phyloP scores from a whole-genome alignment of 495 filamentous ascomycete genomes.

The Copromyces sp. region DNA sequence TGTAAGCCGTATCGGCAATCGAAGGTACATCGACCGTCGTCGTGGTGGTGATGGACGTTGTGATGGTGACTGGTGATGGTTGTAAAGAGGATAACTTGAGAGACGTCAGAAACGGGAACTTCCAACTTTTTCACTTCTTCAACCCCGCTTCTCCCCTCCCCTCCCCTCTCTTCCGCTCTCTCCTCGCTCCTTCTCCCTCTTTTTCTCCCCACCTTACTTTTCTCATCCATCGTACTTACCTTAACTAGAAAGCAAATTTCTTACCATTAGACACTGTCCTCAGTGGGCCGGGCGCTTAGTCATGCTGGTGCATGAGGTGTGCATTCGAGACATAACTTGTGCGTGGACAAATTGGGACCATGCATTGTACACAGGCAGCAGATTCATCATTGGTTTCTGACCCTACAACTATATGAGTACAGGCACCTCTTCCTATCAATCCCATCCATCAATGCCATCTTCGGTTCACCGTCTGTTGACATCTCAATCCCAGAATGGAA shows the following conservation, averaged over 20 bases:
- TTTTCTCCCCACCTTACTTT: background rate
- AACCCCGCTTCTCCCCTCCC: background rate
- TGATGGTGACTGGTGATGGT: background rate
- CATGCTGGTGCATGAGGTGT: background rate
- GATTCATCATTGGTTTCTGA: background rate
- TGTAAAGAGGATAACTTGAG: background rate
- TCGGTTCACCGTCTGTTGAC: background rate
- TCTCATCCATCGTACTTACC: background rate
- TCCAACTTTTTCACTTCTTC: background rate
- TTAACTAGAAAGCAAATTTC: background rate
- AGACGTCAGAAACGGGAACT: background rate
- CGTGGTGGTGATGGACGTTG: too few relatives aligned
- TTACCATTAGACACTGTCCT: background rate
- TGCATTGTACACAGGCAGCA: background rate
- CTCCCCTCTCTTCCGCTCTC: too few relatives aligned
- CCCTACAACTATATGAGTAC: background rate
- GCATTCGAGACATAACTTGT: background rate
- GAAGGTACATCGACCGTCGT: too few relatives aligned
- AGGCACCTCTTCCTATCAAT: background rate
- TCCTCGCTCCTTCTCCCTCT: background rate
- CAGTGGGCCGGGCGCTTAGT: background rate
- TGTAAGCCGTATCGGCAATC: too few relatives aligned
- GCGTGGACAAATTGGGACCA: background rate
- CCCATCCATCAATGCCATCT: background rate
- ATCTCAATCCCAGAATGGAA: background rate